phyloP scores from a whole-genome alignment of 371 early-diverging fungal species.

The Rhizopus delemar region DNA sequence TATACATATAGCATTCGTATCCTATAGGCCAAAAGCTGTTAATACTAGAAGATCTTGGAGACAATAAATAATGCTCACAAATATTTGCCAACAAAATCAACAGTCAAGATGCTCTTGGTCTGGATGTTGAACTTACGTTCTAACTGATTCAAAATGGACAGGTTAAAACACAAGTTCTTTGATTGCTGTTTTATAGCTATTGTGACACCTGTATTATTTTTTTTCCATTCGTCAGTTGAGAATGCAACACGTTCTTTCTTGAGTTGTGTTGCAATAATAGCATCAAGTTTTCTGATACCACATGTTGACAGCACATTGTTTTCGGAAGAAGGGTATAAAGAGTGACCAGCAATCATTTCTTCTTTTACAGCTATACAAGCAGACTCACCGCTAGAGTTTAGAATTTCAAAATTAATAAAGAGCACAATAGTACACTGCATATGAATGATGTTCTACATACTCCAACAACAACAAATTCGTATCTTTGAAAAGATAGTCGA shows the following conservation, averaged over 20 bases:
- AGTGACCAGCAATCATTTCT: slow-evolving; percentile 6
- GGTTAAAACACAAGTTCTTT: slow-evolving; percentile 18
- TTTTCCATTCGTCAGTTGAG: slow-evolving; percentile 21
- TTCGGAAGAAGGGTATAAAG: slow-evolving; percentile 6
- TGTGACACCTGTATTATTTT: slow-evolving; percentile 3
- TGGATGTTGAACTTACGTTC: slow-evolving; percentile 6
- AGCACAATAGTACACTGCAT: slow-evolving; percentile 1
- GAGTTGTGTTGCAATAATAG: slow-evolving; percentile 11
- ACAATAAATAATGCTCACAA: slow-evolving; percentile 4
- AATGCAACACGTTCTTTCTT: slow-evolving; percentile 14
- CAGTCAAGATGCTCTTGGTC: slow-evolving; percentile 5
- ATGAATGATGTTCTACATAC: slow-evolving; percentile 7
- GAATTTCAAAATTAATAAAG: background rate
- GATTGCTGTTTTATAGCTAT: slow-evolving; percentile 17
- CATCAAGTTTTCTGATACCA: slow-evolving; percentile 20
- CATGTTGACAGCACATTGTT: slow-evolving; percentile 23
- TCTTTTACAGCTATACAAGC: slow-evolving; percentile 11
- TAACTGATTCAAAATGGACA: background rate
- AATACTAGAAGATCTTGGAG: too few species aligned
- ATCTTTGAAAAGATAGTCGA: background rate
- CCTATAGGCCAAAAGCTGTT: too few species aligned
- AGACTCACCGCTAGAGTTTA: slow-evolving; percentile 5
- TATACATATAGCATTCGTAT: too few species aligned
- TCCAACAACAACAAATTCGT: slow-evolving; percentile 1
- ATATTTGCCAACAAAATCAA: slow-evolving; percentile 7